These are phyloP conservation scores for Phytophthora fragariae DNA, from an alignment of 352 stramenopile species.

Conservation along the genomic window DNA sequence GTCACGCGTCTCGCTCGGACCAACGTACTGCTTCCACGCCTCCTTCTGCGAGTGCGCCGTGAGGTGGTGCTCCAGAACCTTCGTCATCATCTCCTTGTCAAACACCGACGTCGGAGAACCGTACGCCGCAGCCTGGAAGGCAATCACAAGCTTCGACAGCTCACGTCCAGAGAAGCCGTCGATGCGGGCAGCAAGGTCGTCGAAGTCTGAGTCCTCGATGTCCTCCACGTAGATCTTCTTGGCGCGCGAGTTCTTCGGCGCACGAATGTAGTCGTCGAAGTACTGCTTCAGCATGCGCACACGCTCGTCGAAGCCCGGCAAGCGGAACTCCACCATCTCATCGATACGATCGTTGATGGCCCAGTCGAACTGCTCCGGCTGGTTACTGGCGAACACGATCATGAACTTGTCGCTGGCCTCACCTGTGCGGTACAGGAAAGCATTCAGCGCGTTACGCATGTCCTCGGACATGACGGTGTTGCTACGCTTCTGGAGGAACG, in stretches of 20 bases:
- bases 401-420: conserved; percentile 99
- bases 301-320: conserved; percentile 95
- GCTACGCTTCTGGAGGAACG: conserved; percentile 98
- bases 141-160: conserved; percentile 99
- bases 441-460: conserved; percentile 99
- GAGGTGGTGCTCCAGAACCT: conserved; percentile 95
- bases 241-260: conserved; percentile 86
- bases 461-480: conserved; percentile 95
- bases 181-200: conserved; percentile 92
- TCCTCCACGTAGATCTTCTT: conserved; percentile 93
- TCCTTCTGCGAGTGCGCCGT: conserved; percentile 94
- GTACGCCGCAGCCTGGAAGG: conserved; percentile 98
- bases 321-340: conserved; percentile 98
- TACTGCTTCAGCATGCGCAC: conserved; percentile 98
- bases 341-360: conserved; percentile 99
- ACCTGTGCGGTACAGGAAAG: conserved; percentile 98
- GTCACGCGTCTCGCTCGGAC: conserved; percentile 59
- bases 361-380: conserved; percentile 98
- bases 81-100: conserved; percentile 93
- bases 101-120: conserved; percentile 94
- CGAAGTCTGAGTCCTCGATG: conserved; percentile 94
- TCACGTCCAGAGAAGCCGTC: conserved; percentile 98
- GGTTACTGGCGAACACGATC: conserved; percentile 99
- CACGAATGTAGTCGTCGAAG: conserved; percentile 97
- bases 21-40: conserved; percentile 90